Base-by-base conservation (phyloP, 2,329 filamentous ascomycete genomes). In the Metarhizium rileyi region DNA sequence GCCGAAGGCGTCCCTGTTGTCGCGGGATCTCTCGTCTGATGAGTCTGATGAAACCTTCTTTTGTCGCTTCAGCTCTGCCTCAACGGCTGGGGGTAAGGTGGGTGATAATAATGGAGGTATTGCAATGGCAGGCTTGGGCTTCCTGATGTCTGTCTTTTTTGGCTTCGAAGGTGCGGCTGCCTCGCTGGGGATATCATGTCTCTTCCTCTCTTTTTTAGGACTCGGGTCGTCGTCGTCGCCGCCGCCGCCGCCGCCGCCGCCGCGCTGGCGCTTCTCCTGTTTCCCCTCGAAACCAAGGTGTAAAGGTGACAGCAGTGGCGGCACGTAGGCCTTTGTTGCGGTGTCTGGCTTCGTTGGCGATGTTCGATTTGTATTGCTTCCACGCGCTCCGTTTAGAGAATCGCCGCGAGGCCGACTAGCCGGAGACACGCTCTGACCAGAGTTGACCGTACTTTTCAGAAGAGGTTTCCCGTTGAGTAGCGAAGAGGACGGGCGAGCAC, bases 31-130 rank as follows among this genome's bases (percentile, higher is more conserved):
- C 30, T 54, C 55, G 20, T 59, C 58, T n/a, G 47, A 42, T 4
- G 52, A 49, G 12, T 61, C 62, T 33, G 57, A 47, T 4, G 59
- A 54, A 12, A 47, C 59, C 62, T 61, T 70, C 59, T 56, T 61
- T 55, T 52, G 61, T 59, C 54, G 60, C 18, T 52, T 60, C 30
- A 67, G 50, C 50, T 66, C 65, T 3, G 61, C 72, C 52, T 80
- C 75, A 0, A 81, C 63, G 18, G 72, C 60, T 0, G 74, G 66
- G 1, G 78, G 78, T 6, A 81, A 60, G 0, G 77, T 81, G 0
- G 78, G 78, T 0, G 78, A 81, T 10, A 81, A 65, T 6, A 81
- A 64, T 0, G 71, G 65, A 1, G 77, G 78, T 25, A 80, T 61
- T 44, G 64, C 65, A 8, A 62, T 30, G 0, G 67, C 60, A 1